Evolutionary conservation across 495 filamentous ascomycete genomes (phyloP), one percentile per base, ranked within the genome.

Genomic region (Daldinia caldariorum): DNA sequence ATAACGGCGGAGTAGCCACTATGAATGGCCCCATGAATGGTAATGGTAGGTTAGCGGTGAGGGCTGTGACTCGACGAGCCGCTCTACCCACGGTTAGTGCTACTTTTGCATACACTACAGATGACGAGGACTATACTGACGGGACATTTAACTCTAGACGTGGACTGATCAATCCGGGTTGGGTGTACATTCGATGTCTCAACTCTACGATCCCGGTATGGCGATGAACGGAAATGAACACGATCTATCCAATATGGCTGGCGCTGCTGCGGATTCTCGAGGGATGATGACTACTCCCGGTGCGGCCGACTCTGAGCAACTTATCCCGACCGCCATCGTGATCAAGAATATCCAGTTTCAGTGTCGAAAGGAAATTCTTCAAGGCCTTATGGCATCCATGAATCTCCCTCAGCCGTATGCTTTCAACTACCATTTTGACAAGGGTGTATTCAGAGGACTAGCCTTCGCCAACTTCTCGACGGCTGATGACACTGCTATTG

Each of bases 321-420:
- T 99, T 66, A 99, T 99, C 65, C 95, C 95, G 14, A 99, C 95
- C 2, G 95, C 95, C 37, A 98, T 99, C 69, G 95, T 99, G 55
- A 98, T 99, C 83, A 99, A 99, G 83, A 99, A 99, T 75, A 99
- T 99, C 54, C 95, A 96, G 2, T 99, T 99, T 77, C 95, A 95
- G 49, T 93, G 97, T 47, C 94, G 97, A 81, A 97, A 97, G 82
- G 95, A 99, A 79, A 91, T 94, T 79, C 85, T 99, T 45, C 91
- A 97, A 16, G 86, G 89, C 63, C 83, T 97, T 70, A 98, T 99
- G 95, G 94, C 92, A 13, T 90, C 96, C 22, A 84, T 97, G 81
- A 89, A 89, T 61, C 85, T 98, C 32, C 95, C 95, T 1, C 87
- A 97, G 41, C 95, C 95, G 0, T 99, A 99, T 76, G 95, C 95